Evolutionary conservation across 306 rosid species (phyloP).

Genomic region (Cicer pinnatifidum): DNA sequence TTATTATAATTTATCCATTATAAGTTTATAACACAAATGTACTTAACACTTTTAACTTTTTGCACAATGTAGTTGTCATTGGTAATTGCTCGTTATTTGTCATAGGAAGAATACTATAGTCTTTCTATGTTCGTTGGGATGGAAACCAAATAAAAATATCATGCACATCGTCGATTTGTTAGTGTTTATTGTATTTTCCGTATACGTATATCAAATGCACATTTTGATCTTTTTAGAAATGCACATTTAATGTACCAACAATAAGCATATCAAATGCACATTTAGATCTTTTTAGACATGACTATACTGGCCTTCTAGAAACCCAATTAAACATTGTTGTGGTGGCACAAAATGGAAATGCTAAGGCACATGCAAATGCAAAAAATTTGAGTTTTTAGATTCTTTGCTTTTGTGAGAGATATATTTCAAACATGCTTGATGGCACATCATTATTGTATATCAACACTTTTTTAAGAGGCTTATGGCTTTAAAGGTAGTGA

Average conservation of each 20-base stretch:
- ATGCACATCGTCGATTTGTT: too few species aligned
- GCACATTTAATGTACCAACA: too few species aligned
- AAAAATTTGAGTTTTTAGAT: slow-evolving; percentile 40
- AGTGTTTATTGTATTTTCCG: too few species aligned
- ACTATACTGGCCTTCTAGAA: slow-evolving; percentile 60
- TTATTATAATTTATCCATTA: too few species aligned
- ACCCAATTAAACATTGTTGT: slow-evolving; percentile 54
- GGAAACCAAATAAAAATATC: too few species aligned
- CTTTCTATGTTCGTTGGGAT: too few species aligned
- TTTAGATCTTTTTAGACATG: slow-evolving; percentile 52
- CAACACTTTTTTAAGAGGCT: slow-evolving; percentile 33
- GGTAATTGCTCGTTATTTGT: too few species aligned
- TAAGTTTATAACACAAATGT: too few species aligned
- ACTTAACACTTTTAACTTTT: too few species aligned
- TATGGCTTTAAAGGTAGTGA: slow-evolving; percentile 31
- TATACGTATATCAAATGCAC: slow-evolving; percentile 41
- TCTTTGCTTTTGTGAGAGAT: slow-evolving; percentile 47
- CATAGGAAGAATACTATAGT: too few species aligned
- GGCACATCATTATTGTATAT: not conserved
- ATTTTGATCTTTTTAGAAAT: slow-evolving; percentile 52
- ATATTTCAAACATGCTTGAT: slow-evolving; percentile 22
- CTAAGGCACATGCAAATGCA: slow-evolving; percentile 64
- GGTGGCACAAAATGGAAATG: slow-evolving; percentile 73
- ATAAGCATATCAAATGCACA: slow-evolving; percentile 52
- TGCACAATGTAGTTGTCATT: too few species aligned